Evolutionary conservation across 306 rosid genomes (phyloP).

Genomic region (Cicer arietinum): DNA sequence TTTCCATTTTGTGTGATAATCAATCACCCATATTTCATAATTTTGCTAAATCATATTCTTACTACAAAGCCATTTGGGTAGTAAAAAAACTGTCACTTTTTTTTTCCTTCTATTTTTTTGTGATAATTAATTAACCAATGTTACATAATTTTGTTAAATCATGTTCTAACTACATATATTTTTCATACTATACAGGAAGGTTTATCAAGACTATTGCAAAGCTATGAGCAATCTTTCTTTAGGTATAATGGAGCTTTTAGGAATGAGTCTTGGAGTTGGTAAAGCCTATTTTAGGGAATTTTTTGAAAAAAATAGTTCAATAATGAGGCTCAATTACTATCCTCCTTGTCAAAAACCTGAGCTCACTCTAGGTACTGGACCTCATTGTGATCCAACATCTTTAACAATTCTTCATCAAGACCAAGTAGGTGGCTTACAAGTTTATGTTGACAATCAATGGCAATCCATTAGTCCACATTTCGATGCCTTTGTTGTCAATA

Average conservation of each 20-base stretch:
- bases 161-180: neutral
- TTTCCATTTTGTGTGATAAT: neutral
- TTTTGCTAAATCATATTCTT: neutral
- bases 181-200: slow-evolving; percentile 52
- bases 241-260: slow-evolving; percentile 92
- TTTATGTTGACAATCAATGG: slow-evolving; percentile 86
- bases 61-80: neutral
- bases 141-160: neutral
- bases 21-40: neutral
- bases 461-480: slow-evolving; percentile 70
- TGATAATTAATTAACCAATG: neutral
- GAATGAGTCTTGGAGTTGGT: slow-evolving; percentile 85
- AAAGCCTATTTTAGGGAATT: slow-evolving; percentile 67
- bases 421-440: slow-evolving; percentile 90
- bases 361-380: slow-evolving; percentile 95
- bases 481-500: slow-evolving; percentile 89
- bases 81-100: too few relatives aligned
- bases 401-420: slow-evolving; percentile 94
- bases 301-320: slow-evolving; percentile 78
- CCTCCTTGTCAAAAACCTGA: slow-evolving; percentile 95
- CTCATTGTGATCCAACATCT: slow-evolving; percentile 98
- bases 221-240: slow-evolving; percentile 88
- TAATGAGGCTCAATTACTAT: slow-evolving; percentile 97
- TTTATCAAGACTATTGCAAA: slow-evolving; percentile 76
- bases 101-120: neutral